Percentiles rank a stretch among this genome's conserved stretches.
Evolutionary conservation across 192 early-diverging fungal genomes (phyloP).

Genomic region (Coemansia sp.): DNA sequence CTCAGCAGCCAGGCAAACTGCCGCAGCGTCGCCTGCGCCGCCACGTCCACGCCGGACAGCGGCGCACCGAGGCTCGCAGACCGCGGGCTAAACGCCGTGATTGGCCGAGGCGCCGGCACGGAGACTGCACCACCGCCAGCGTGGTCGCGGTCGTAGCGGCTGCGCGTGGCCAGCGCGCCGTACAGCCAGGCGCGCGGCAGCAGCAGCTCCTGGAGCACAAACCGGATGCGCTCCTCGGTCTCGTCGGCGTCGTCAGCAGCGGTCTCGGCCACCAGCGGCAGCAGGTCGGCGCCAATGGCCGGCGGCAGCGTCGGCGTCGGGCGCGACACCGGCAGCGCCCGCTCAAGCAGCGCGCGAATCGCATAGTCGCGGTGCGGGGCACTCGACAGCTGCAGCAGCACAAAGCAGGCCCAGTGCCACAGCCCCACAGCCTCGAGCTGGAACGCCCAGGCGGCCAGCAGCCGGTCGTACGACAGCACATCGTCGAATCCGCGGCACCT

Average conservation of each 20-base stretch:
- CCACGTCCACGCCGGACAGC: neutral
- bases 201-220: constrained; percentile 57
- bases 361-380: constrained; percentile 37
- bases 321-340: constrained; percentile 18
- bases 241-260: neutral
- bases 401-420: constrained; percentile 84
- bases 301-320: constrained; percentile 10
- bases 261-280: neutral
- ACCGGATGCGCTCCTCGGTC: constrained; percentile 33
- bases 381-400: constrained; percentile 62
- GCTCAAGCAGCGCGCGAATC: constrained; percentile 40
- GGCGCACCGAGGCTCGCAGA: neutral
- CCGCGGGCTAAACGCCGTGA: neutral
- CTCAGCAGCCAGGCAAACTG: constrained; percentile 42
- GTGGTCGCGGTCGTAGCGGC: constrained; percentile 53
- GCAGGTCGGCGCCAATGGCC: constrained; percentile 1
- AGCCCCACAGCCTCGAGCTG: constrained; percentile 73
- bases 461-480: constrained; percentile 40
- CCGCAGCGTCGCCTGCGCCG: constrained; percentile 19
- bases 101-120: too few relatives aligned
- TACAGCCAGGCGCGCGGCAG: constrained; percentile 61
- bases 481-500: constrained; percentile 51
- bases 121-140: neutral
- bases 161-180: constrained; percentile 40
- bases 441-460: constrained; percentile 59